Base-by-base conservation (phyloP, 1,284 basidiomycete species). In the Cutaneotrichosporon sp. region DNA sequence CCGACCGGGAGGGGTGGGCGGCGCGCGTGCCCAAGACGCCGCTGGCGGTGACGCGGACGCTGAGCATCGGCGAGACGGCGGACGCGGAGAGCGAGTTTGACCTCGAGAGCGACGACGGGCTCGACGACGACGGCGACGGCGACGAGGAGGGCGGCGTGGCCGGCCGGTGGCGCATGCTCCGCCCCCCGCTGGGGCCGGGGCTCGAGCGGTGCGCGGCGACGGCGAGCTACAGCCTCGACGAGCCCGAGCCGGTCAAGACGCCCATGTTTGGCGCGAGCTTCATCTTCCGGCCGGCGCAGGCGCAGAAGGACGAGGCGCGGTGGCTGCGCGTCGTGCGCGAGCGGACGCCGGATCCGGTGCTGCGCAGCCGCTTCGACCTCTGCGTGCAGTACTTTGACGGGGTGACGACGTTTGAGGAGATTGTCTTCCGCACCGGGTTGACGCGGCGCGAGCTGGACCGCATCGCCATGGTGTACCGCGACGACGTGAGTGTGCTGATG, bases 351-450 rank as follows among this genome's bases (percentile, higher is more conserved):
- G 75, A 75, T 29, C 57, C 57, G 2, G 69, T 79, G 8, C 67
- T 69, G 54, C 72, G 71, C 20, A 69, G 66, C 52, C 73, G 76
- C 38, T 79, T 79, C 63, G 77, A 79, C 59, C 65, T 79, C 66
- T 77, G 76, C 56, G 72, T 79, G 38, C 74, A 77, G 66, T 78
- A 78, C 67, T 72, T 79, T 56, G 75, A 80, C 56, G 78, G 78
- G 16, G 65, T 70, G 25, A 71, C 75, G 13, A 75, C 77, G 1
- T 72, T 78, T 54, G 77, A 79, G 58, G 78, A 79, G 58, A 76
- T 79, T 56, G 69, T 73, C 49, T 80, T 74, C 68, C 70, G 77
- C 47, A 79, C 77, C 4, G 70, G 73, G 1, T 65, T 79, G 60
- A 67, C 66, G 14, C 64, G 71, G 50, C 69, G 72, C 29, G 76